Conservation (phyloP, 1,139 yeast genomes). For the Lipomyces yarrowii region DNA sequence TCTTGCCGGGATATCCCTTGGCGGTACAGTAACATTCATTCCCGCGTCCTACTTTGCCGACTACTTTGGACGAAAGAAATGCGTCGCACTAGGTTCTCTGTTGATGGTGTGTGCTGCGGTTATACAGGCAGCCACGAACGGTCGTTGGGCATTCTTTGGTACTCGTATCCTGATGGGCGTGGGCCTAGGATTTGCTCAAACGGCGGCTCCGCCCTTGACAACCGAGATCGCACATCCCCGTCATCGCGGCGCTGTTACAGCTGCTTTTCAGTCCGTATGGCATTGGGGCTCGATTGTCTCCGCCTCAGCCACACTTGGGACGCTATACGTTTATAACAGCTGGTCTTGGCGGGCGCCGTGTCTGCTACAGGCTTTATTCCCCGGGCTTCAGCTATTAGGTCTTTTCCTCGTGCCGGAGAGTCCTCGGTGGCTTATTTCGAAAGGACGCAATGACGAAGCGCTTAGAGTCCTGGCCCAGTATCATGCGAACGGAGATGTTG, state of each 20-base stretch:
- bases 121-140: slow-evolving; percentile 49
- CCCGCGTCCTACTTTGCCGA: slow-evolving; percentile 45
- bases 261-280: slow-evolving; percentile 54
- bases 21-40: background rate
- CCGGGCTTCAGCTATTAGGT: slow-evolving; percentile 19
- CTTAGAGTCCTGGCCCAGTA: slow-evolving; percentile 28
- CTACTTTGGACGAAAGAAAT: slow-evolving; percentile 51
- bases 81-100: slow-evolving; percentile 47
- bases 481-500: slow-evolving; percentile 11
- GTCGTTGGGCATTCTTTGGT: slow-evolving; percentile 50
- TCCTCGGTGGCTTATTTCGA: slow-evolving; percentile 71
- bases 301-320: slow-evolving; percentile 56
- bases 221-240: slow-evolving; percentile 46
- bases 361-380: slow-evolving; percentile 19
- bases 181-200: slow-evolving; percentile 50
- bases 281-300: slow-evolving; percentile 58
- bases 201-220: slow-evolving; percentile 49
- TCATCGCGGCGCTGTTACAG: slow-evolving; percentile 52
- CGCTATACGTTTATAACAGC: background rate
- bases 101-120: slow-evolving; percentile 51
- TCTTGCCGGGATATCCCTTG: slow-evolving; percentile 1
- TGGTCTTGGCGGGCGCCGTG: slow-evolving; percentile 23
- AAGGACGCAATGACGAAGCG: slow-evolving; percentile 57
- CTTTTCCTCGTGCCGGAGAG: slow-evolving; percentile 52
- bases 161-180: slow-evolving; percentile 54